Conservation (phyloP, 73 alveolate species). For the Blepharisma japonicum region DNA sequence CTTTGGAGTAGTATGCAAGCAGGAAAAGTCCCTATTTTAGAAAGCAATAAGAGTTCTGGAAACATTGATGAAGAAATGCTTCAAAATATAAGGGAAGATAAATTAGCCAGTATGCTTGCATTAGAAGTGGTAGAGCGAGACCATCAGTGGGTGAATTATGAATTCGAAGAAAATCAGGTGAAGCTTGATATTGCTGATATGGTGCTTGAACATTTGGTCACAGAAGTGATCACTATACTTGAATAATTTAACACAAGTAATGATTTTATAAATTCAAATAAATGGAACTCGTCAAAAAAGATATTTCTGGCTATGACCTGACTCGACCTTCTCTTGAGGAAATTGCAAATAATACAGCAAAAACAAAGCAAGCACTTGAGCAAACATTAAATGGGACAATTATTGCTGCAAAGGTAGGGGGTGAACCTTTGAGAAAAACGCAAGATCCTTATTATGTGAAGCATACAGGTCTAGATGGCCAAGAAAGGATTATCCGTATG, state of each 20-base stretch:
- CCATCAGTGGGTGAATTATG: slow-evolving; percentile 62
- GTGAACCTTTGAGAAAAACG: not conserved
- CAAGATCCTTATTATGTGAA: not conserved
- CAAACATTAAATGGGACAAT: not conserved
- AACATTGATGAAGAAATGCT: slow-evolving; percentile 3
- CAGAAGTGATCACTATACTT: slow-evolving; percentile 42
- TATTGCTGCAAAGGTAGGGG: not conserved
- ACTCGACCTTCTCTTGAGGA: not conserved
- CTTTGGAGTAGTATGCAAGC: not conserved
- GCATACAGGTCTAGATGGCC: not conserved
- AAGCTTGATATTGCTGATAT: slow-evolving; percentile 66
- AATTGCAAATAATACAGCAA: not conserved
- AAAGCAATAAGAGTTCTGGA: not conserved
- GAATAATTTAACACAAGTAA: not conserved
- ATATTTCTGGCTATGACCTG: slow-evolving; percentile 4
- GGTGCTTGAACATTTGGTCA: slow-evolving; percentile 66
- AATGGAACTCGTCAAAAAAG: not conserved
- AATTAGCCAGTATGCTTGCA: slow-evolving; percentile 32
- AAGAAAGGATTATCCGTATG: slow-evolving; percentile 54
- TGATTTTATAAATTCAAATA: not conserved
- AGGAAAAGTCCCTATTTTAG: slow-evolving; percentile 2
- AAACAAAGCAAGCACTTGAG: not conserved
- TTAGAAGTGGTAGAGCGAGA: slow-evolving; percentile 56
- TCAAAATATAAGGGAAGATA: not conserved
- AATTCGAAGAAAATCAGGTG: slow-evolving; percentile 66